Conservation (phyloP, 495 filamentous ascomycete species). For the Lichenothelia convexa region DNA sequence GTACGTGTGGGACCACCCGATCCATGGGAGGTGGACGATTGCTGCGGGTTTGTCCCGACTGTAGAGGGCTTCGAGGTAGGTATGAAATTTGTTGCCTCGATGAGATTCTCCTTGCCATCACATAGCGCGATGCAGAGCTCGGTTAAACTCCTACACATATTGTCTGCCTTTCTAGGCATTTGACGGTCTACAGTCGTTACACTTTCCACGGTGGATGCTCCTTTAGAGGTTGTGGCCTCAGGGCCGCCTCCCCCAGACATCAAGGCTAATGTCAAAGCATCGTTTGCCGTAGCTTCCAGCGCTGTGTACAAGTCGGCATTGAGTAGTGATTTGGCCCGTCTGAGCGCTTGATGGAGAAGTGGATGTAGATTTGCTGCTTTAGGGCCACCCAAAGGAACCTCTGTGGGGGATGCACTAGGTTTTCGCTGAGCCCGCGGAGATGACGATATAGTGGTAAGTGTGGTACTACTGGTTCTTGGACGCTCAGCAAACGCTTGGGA, state of each 20-base stretch:
- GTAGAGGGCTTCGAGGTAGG: no score
- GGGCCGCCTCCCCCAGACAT: conserved; percentile 46
- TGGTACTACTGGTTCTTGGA: conserved; percentile 79
- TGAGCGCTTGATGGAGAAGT: conserved; percentile 58
- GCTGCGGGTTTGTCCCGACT: no score
- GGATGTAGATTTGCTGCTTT: conserved; percentile 42
- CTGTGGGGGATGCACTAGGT: conserved; percentile 21
- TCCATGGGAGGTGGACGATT: no score
- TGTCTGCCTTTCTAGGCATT: conserved; percentile 76
- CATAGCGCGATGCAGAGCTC: conserved; percentile 79
- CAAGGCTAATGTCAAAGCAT: conserved; percentile 56
- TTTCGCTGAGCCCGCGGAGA: conserved; percentile 55
- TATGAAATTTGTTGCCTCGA: no score
- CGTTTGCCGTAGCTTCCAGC: conserved; percentile 65
- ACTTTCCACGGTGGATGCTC: conserved; percentile 40
- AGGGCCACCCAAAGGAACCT: conserved; percentile 16
- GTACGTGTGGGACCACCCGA: conserved; percentile 1
- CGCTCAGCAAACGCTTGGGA: conserved; percentile 59
- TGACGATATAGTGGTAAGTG: conserved; percentile 77
- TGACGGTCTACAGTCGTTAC: conserved; percentile 55
- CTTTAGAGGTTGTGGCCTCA: conserved; percentile 41
- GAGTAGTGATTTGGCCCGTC: conserved; percentile 51
- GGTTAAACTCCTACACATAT: conserved; percentile 78
- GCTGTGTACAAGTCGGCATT: conserved; percentile 54
- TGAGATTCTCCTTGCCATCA: conserved; percentile 27